Conservation (phyloP, 345 rosid species). For the Murraya koenigii region DNA sequence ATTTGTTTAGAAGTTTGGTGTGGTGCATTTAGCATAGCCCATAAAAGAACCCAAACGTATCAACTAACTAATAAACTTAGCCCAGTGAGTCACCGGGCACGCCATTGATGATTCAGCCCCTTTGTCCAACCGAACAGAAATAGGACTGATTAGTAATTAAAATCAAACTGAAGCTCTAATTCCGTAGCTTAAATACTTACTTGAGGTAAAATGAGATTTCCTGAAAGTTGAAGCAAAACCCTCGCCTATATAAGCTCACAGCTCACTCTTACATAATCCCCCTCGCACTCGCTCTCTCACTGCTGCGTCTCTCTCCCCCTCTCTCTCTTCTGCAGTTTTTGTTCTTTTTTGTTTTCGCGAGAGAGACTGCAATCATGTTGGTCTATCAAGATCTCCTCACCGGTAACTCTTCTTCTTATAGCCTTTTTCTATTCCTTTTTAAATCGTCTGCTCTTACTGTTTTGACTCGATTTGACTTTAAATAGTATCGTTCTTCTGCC, state of each 20-base stretch:
- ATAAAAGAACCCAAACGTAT: not conserved
- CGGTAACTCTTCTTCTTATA: not conserved
- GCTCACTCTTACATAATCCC: accelerated
- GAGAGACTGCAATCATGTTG: not conserved
- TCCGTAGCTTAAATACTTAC: slow-evolving; percentile 1
- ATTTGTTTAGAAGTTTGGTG: no score
- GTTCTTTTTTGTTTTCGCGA: not conserved
- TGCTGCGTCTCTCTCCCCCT: slow-evolving; percentile 39
- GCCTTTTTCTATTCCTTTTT: no score
- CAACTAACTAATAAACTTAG: not conserved
- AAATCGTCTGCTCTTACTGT: not conserved
- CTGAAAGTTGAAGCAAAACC: slow-evolving; percentile 27
- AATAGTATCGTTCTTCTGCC: not conserved
- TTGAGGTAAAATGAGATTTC: not conserved
- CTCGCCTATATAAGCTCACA: slow-evolving; percentile 30
- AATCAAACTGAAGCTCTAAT: not conserved
- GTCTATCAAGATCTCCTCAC: not conserved
- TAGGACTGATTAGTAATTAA: slow-evolving; percentile 7
- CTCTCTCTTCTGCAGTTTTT: not conserved
- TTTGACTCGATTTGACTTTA: not conserved
- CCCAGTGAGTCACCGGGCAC: no score
- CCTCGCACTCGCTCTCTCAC: slow-evolving; percentile 24
- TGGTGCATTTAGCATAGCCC: not conserved
- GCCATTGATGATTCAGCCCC: no score
- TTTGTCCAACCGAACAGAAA: no score